phyloP scores from a whole-genome alignment of 495 filamentous ascomycete genomes.

The Diplogelasinospora grovesii region DNA sequence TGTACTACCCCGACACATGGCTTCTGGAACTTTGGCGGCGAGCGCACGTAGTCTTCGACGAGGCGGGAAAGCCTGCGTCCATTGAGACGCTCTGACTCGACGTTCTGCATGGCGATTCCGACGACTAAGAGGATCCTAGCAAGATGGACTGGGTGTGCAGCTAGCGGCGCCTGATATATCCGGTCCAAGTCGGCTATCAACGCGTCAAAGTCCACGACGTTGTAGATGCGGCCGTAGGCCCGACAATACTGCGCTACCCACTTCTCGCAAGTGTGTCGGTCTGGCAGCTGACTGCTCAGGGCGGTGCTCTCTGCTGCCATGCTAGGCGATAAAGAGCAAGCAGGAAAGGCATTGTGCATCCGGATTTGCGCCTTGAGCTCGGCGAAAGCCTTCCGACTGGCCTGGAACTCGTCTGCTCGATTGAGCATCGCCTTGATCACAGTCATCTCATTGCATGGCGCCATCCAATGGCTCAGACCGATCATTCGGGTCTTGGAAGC shows the following conservation, averaged over 20 bases:
- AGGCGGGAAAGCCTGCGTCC: conserved; percentile 10
- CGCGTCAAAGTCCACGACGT: conserved; percentile 10
- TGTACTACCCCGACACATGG: conserved; percentile 19
- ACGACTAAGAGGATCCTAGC: conserved; percentile 10
- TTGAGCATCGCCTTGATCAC: conserved; percentile 15
- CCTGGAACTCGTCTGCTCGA: conserved; percentile 11
- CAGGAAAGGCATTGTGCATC: not conserved
- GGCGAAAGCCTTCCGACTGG: conserved; percentile 10
- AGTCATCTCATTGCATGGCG: conserved; percentile 14
- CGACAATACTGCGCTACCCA: conserved; percentile 11
- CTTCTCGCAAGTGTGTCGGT: conserved; percentile 7
- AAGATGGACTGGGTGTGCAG: conserved; percentile 10
- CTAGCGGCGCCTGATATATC: conserved; percentile 9
- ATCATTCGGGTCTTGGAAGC: conserved; percentile 15
- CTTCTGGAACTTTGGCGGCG: conserved; percentile 12
- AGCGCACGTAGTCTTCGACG: conserved; percentile 14
- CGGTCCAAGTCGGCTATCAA: conserved; percentile 7
- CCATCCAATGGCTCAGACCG: conserved; percentile 20
- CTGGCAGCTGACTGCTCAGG: conserved; percentile 11
- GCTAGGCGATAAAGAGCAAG: not conserved
- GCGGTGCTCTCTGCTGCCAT: not conserved
- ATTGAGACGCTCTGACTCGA: conserved; percentile 7
- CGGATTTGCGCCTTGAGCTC: conserved; percentile 14
- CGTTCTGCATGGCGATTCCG: conserved; percentile 16
- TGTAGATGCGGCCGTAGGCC: conserved; percentile 15